Evolutionary conservation across 257 asterid genomes (phyloP), one percentile per base, ranked within the genome.

Genomic region (Euphrasia confusa): DNA sequence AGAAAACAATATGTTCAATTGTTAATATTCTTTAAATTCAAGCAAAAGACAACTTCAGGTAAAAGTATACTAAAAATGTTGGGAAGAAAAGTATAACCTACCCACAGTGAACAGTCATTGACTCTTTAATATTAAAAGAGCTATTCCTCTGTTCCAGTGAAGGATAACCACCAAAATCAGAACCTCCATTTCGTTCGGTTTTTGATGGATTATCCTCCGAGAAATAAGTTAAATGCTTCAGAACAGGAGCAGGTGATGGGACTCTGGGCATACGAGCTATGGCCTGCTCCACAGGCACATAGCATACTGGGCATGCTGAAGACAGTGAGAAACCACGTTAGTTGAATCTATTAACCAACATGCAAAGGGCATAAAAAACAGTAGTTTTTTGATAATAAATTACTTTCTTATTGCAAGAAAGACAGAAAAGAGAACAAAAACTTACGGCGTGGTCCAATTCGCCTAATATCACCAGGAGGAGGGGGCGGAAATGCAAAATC

Each of bases 51-150:
- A 42, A 7, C 42, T 21, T 66, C 24, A 32, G 14, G 55, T 42
- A 26, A 9, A 32, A 24, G 42, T 4, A 17, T 10, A 45, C 12
- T 13, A 0, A 50, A 12, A 50, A 66, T 52, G 45, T 24, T 54
- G 53, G 37, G 27, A 50, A 53, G 40, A 48, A 61, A 68, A 58
- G 60, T 70, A 64, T 61, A 57, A 73, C 97, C 73, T 71, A 89
- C 99, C 99, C 99, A 71, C 97, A 93, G 77, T 89, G 96, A 73
- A 93, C 89, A 14, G 91, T 80, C 97, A 93, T 93, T 26, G 95
- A 81, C 78, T 84, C 80, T 67, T 73, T 64, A 68, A 93, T 78
- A 66, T 76, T 68, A 68, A 81, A 89, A 70, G 89, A 93, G 52
- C 77, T 84, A 61, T 85, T 79, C 71, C 97, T 87, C 68, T 81